phyloP scores from a whole-genome alignment of 805 yeast genomes.

The Saccharomyces mikatae region DNA sequence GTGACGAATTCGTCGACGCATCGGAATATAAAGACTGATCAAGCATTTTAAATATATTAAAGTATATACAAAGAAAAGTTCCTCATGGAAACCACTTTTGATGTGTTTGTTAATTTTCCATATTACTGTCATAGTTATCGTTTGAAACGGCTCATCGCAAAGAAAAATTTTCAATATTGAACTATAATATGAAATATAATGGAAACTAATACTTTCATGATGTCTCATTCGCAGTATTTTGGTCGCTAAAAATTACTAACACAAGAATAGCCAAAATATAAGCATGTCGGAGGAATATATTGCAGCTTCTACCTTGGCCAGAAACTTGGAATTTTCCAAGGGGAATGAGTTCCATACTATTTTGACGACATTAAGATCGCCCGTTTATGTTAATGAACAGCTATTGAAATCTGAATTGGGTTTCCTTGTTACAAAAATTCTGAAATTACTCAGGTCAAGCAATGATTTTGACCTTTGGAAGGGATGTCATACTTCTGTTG shows the following conservation, averaged over 20 bases:
- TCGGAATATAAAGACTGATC: constrained; percentile 25
- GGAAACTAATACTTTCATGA: neutral
- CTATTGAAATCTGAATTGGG: constrained; percentile 28
- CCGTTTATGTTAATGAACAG: constrained; percentile 25
- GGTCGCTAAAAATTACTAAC: neutral
- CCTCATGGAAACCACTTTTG: constrained; percentile 1
- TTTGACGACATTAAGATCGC: constrained; percentile 20
- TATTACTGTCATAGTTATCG: neutral
- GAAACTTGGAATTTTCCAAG: constrained; percentile 21
- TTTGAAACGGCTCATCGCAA: constrained; percentile 3
- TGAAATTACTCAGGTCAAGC: constrained; percentile 39
- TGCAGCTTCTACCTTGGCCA: constrained; percentile 22
- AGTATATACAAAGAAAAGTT: constrained; percentile 9
- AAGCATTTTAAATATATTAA: neutral
- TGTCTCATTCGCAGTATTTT: neutral
- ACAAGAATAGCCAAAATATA: neutral
- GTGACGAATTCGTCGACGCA: constrained; percentile 37
- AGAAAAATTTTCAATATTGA: neutral
- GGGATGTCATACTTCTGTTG: constrained; percentile 46
- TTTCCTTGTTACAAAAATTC: constrained; percentile 29
- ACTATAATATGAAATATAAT: neutral
- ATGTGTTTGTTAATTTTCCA: neutral
- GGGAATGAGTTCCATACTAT: constrained; percentile 25
- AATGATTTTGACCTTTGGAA: constrained; percentile 47
- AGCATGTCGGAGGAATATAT: constrained; percentile 9